phyloP scores from a whole-genome alignment of 257 asterid species.

The Handroanthus guayacan region DNA sequence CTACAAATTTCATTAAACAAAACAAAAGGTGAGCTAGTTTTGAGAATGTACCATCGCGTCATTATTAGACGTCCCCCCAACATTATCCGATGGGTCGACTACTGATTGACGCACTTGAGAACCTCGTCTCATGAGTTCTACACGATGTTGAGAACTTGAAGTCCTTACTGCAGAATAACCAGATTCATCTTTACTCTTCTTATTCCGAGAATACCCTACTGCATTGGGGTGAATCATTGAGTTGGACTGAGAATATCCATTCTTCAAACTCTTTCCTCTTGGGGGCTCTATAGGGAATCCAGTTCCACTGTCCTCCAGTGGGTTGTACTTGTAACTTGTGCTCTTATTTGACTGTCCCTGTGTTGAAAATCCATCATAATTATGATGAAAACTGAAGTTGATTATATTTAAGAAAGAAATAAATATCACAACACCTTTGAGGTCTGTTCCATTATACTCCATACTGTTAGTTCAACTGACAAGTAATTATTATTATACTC shows the following conservation, averaged over 20 bases:
- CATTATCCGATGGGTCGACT: conserved; percentile 38
- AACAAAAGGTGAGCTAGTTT: not conserved
- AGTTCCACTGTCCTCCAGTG: conserved; percentile 59
- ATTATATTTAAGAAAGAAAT: not conserved
- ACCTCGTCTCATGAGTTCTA: conserved; percentile 42
- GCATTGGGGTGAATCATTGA: conserved; percentile 77
- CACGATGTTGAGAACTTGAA: conserved; percentile 40
- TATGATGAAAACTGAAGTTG: not conserved
- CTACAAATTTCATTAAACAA: not conserved
- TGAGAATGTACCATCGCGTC: conserved; percentile 47
- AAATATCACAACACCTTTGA: too few relatives aligned
- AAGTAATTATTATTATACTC: too few relatives aligned
- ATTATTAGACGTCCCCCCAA: conserved; percentile 36
- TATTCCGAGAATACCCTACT: conserved; percentile 49
- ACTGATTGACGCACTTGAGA: conserved; percentile 44
- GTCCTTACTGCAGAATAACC: conserved; percentile 43
- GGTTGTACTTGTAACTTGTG: conserved; percentile 55
- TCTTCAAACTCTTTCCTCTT: conserved; percentile 45
- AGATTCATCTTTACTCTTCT: conserved; percentile 48
- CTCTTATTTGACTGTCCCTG: conserved; percentile 54
- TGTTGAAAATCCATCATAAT: conserved; percentile 20
- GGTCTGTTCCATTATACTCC: too few relatives aligned
- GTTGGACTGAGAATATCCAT: conserved; percentile 56
- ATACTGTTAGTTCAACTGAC: too few relatives aligned
- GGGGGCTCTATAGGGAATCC: conserved; percentile 73